These are phyloP conservation scores for Lophiostoma macrostomum DNA, from an alignment of 495 filamentous ascomycete genomes.

Conservation along the genomic window DNA sequence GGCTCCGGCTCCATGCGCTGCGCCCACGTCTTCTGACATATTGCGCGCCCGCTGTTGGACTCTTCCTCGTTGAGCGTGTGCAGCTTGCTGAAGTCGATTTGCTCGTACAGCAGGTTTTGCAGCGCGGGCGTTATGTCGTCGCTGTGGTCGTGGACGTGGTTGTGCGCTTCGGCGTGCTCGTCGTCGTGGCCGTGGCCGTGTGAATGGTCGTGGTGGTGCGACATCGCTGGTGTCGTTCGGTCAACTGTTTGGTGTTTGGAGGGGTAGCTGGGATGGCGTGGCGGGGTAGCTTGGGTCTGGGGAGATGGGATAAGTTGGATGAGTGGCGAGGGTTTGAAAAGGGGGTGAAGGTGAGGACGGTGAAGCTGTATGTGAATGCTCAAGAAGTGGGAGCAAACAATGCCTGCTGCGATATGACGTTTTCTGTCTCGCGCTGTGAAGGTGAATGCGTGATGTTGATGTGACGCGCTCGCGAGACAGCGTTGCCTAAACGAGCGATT, in stretches of 20 bases:
- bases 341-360: too few species aligned
- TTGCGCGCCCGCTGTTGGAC: constrained; percentile 63
- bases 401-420: too few species aligned
- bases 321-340: too few species aligned
- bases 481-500: constrained; percentile 10
- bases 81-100: constrained; percentile 85
- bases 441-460: too few species aligned
- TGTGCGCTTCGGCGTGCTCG: constrained; percentile 44
- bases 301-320: too few species aligned
- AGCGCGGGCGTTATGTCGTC: constrained; percentile 89
- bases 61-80: constrained; percentile 77
- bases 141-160: constrained; percentile 66
- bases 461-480: constrained; percentile 5
- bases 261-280: neutral
- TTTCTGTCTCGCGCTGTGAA: too few species aligned
- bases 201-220: constrained; percentile 42
- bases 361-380: too few species aligned
- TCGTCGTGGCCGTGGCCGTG: constrained; percentile 42
- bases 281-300: constrained; percentile 10
- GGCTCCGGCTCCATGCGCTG: constrained; percentile 68
- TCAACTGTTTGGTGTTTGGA: neutral
- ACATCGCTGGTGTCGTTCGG: constrained; percentile 17
- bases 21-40: constrained; percentile 88
- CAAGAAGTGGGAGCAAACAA: too few species aligned
- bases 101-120: constrained; percentile 81